Conservation (phyloP, 2,329 filamentous ascomycete genomes). For the Orbilia quercus region DNA sequence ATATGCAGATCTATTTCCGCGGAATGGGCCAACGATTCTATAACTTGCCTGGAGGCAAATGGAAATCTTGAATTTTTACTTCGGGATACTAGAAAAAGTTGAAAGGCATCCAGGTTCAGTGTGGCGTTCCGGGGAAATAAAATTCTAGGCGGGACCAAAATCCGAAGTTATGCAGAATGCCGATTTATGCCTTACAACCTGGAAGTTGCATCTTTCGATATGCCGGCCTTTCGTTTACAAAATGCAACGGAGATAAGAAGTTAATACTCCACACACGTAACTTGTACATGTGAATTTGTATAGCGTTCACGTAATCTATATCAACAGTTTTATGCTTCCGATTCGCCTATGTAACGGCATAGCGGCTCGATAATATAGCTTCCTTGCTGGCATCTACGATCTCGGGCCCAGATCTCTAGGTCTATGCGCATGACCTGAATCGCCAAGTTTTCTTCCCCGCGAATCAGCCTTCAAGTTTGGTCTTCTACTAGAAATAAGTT, state of each 20-base stretch:
- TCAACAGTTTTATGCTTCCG: background rate
- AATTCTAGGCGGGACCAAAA: slow-evolving; percentile 21
- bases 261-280: background rate
- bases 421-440: too few relatives aligned
- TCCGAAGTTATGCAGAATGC: slow-evolving; percentile 33
- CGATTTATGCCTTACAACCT: slow-evolving; percentile 6
- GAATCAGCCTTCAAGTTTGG: too few relatives aligned
- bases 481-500: too few relatives aligned
- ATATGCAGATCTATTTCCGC: slow-evolving; percentile 21
- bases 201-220: slow-evolving; percentile 1
- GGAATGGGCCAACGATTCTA: slow-evolving; percentile 29
- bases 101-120: background rate
- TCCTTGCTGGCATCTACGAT: too few relatives aligned
- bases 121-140: slow-evolving; percentile 14
- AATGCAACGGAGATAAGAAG: slow-evolving; percentile 29
- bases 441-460: too few relatives aligned
- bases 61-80: slow-evolving; percentile 1
- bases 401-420: too few relatives aligned
- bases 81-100: background rate
- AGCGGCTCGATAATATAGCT: too few relatives aligned
- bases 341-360: background rate
- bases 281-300: slow-evolving; percentile 19
- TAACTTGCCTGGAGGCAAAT: background rate
- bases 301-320: slow-evolving; percentile 23
- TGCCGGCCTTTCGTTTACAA: background rate